These are phyloP conservation scores for Colletotrichum musicola DNA, from an alignment of 2,329 filamentous ascomycete genomes.

Conservation along the genomic window DNA sequence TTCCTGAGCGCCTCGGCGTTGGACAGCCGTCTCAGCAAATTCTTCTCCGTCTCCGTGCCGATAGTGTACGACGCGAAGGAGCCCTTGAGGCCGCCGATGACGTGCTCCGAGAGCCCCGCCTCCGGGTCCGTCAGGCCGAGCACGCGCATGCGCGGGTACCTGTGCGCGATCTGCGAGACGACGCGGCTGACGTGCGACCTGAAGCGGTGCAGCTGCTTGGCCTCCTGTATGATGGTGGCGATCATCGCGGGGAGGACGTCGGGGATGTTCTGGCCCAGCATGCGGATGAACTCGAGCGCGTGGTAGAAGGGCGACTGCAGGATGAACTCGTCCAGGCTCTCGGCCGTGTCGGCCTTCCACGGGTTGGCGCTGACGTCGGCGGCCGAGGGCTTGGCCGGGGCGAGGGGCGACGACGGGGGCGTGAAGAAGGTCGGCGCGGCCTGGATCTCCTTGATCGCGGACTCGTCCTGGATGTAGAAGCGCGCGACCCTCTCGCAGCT, in stretches of 20 bases:
- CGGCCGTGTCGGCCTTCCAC: conserved; percentile 44
- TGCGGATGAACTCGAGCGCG: conserved; percentile 47
- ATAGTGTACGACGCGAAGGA: conserved; percentile 47
- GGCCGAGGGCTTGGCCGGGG: neutral
- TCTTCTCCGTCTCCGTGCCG: conserved; percentile 46
- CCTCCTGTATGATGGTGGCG: conserved; percentile 46
- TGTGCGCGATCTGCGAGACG: conserved; percentile 37
- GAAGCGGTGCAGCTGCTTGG: conserved; percentile 47
- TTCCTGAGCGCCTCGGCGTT: conserved; percentile 44
- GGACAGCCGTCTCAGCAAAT: conserved; percentile 40
- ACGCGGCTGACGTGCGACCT: conserved; percentile 43
- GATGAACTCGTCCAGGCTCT: conserved; percentile 48
- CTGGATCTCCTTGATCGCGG: conserved; percentile 26
- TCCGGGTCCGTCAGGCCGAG: conserved; percentile 52
- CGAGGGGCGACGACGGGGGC: conserved; percentile 22
- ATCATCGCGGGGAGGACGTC: conserved; percentile 43
- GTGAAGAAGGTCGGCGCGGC: conserved; percentile 30
- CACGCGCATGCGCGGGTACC: conserved; percentile 40
- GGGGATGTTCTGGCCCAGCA: conserved; percentile 43
- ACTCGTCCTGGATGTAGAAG: conserved; percentile 44
- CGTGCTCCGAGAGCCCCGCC: conserved; percentile 51
- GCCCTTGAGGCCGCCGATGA: conserved; percentile 58
- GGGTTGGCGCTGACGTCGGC: conserved; percentile 8
- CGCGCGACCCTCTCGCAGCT: conserved; percentile 52
- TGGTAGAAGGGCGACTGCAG: conserved; percentile 47